phyloP scores from a whole-genome alignment of 2,329 filamentous ascomycete species.

The Penicillium crustosum region DNA sequence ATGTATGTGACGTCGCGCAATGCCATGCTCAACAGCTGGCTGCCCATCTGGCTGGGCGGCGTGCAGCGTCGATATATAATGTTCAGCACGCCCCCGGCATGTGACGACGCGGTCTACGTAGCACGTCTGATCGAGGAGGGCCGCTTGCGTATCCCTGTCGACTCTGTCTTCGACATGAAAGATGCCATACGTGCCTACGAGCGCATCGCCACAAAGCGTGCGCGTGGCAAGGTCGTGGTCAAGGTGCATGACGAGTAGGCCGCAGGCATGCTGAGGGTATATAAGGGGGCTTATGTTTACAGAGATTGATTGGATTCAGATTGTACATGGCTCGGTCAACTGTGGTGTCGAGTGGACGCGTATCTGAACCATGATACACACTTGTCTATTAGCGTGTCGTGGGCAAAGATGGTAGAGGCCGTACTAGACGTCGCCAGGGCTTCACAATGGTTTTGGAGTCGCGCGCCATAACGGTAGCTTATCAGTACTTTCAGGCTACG shows the following conservation, averaged over 20 bases:
- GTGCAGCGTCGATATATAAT: conserved; percentile 16
- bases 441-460: no score
- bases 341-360: no score
- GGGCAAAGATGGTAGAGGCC: no score
- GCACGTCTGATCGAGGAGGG: conserved; percentile 11
- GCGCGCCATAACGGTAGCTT: no score
- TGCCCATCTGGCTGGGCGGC: conserved; percentile 16
- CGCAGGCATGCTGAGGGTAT: not conserved
- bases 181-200: conserved; percentile 12
- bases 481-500: no score
- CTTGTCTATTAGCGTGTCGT: no score
- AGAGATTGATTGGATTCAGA: not conserved
- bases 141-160: conserved; percentile 11
- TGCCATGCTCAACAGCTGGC: conserved; percentile 2
- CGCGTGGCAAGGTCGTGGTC: conserved; percentile 17
- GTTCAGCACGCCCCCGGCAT: conserved; percentile 14
- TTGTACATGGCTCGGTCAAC: not conserved
- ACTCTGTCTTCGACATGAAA: conserved; percentile 17
- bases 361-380: not conserved
- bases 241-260: conserved; percentile 6
- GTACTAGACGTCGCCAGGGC: no score
- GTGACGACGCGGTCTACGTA: conserved; percentile 10
- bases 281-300: not conserved
- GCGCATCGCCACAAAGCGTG: conserved; percentile 14
- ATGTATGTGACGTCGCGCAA: not conserved